Percentiles rank a stretch among this genome's conserved stretches.
Conservation (phyloP, 768 basidiomycete genomes). For the Saitozyma podzolica region DNA sequence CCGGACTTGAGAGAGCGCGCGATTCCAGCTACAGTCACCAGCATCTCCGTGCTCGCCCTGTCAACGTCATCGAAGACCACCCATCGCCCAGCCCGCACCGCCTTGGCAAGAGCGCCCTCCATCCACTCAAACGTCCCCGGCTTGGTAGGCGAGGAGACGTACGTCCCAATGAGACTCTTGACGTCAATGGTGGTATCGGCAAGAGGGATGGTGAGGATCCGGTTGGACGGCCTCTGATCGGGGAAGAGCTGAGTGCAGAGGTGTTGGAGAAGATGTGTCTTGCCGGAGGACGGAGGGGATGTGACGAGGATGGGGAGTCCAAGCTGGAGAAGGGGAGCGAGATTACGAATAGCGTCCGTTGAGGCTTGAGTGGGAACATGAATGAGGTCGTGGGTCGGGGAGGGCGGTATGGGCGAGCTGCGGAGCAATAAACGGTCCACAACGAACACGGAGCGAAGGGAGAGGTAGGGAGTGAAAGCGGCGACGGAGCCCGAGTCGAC, state of each 20-base stretch:
- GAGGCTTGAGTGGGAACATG: conserved; percentile 67
- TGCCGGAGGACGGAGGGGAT: conserved; percentile 84
- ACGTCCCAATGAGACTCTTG: conserved; percentile 87
- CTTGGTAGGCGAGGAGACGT: conserved; percentile 77
- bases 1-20: conserved; percentile 74
- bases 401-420: conserved; percentile 14
- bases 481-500: conserved; percentile 6
- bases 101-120: conserved; percentile 86
- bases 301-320: conserved; percentile 78
- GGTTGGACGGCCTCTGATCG: conserved; percentile 56
- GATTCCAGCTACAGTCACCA: conserved; percentile 81
- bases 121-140: conserved; percentile 95
- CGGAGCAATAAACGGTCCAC: conserved; percentile 54
- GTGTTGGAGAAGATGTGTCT: conserved; percentile 74
- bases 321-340: conserved; percentile 67
- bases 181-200: conserved; percentile 95
- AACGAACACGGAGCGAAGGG: conserved; percentile 39
- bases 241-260: conserved; percentile 70
- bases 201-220: conserved; percentile 82
- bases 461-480: conserved; percentile 56
- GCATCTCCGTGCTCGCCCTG: conserved; percentile 80
- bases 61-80: conserved; percentile 91
- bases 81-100: conserved; percentile 89
- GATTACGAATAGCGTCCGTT: conserved; percentile 60
- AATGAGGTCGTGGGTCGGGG: conserved; percentile 21